Evolutionary conservation across 345 rosid species (phyloP).

Genomic region (Pelargonium nanum): DNA sequence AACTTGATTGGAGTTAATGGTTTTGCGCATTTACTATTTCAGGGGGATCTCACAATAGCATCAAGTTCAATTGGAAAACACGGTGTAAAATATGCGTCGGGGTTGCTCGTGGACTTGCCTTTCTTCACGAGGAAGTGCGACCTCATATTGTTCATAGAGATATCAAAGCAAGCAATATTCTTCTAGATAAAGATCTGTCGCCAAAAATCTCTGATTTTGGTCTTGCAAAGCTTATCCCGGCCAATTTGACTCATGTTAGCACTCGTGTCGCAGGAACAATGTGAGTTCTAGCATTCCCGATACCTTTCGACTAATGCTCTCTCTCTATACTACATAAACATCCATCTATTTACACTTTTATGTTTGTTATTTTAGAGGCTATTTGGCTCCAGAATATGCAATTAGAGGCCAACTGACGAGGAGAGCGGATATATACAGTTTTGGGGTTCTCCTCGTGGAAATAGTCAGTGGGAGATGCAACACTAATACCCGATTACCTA

Average conservation of each 20-base stretch:
- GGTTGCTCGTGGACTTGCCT: conserved; percentile 75
- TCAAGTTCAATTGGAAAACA: conserved; percentile 70
- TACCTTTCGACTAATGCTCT: too few relatives aligned
- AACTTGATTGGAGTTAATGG: conserved; percentile 4
- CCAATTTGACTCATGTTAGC: conserved; percentile 79
- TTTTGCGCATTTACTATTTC: conserved; percentile 13
- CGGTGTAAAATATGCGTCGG: conserved; percentile 66
- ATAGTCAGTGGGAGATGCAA: conserved; percentile 83
- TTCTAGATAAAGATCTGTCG: conserved; percentile 61
- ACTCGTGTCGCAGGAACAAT: conserved; percentile 98
- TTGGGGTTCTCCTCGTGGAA: conserved; percentile 84
- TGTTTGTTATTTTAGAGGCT: conserved; percentile 50
- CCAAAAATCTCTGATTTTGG: conserved; percentile 97
- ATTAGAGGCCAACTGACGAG: conserved; percentile 80
- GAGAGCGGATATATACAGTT: conserved; percentile 90
- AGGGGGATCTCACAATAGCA: conserved; percentile 44
- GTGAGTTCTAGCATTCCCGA: conserved; percentile 42
- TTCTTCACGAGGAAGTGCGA: conserved; percentile 72
- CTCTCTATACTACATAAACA: too few relatives aligned
- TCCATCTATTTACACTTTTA: not conserved
- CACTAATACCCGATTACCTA: conserved; percentile 59
- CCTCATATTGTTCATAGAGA: conserved; percentile 86
- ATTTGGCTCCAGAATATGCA: conserved; percentile 96
- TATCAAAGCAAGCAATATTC: conserved; percentile 94
- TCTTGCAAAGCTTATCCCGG: conserved; percentile 84